These are phyloP conservation scores for Xylaria curta DNA, from an alignment of 495 filamentous ascomycete genomes.

Conservation along the genomic window DNA sequence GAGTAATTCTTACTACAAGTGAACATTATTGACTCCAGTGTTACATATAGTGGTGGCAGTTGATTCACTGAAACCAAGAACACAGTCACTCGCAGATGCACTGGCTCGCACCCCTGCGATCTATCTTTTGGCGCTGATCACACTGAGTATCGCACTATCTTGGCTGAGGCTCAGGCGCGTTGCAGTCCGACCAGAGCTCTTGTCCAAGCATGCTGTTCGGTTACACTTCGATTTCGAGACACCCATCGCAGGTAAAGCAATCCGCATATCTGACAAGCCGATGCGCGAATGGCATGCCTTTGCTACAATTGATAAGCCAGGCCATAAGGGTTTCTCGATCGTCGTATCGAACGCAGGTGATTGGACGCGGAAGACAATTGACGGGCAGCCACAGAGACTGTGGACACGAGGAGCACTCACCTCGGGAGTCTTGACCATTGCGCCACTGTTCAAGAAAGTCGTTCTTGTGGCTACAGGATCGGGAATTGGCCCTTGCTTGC, in stretches of 20 bases:
- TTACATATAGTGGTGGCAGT: conserved; percentile 41
- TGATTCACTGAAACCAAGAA: conserved; percentile 32
- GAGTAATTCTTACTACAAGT: no score
- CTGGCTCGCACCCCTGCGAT: conserved; percentile 57
- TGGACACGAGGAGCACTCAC: conserved; percentile 59
- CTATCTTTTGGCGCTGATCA: conserved; percentile 61
- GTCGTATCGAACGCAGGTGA: conserved; percentile 74
- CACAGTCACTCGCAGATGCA: conserved; percentile 39
- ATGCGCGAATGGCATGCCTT: conserved; percentile 76
- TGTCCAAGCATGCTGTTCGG: conserved; percentile 66
- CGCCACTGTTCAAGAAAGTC: conserved; percentile 65
- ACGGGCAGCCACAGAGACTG: conserved; percentile 56
- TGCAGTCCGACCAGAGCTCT: conserved; percentile 57
- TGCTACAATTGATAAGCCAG: conserved; percentile 62
- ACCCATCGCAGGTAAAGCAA: conserved; percentile 50
- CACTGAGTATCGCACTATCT: conserved; percentile 60
- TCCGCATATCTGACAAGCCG: conserved; percentile 58
- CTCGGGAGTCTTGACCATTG: conserved; percentile 67
- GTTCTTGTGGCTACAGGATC: conserved; percentile 74
- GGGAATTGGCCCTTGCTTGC: conserved; percentile 68
- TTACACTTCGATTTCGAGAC: conserved; percentile 65
- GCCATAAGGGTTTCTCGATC: conserved; percentile 60
- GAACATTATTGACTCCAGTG: not conserved
- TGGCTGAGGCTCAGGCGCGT: conserved; percentile 66
- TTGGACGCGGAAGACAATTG: conserved; percentile 67